Percentiles rank a stretch among this genome's conserved stretches.
These are phyloP conservation scores for Craterostigma plantagineum DNA, from an alignment of 257 asterid genomes.

Conservation along the genomic window DNA sequence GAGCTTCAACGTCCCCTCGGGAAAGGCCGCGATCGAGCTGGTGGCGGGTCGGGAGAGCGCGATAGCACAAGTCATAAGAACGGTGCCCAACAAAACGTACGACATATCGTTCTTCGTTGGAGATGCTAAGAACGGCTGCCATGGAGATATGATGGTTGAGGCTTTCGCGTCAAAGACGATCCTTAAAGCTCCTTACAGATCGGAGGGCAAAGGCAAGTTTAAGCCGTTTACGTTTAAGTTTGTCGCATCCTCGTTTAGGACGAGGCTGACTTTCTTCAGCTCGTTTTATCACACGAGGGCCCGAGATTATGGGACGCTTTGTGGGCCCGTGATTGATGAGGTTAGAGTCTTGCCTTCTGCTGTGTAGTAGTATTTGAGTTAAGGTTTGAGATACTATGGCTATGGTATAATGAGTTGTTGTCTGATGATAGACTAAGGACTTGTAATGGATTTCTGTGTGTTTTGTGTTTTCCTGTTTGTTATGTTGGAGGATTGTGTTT, in stretches of 20 bases:
- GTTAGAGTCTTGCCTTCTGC: slow-evolving; percentile 26
- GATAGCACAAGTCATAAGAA: slow-evolving; percentile 48
- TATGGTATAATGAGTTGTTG: no score
- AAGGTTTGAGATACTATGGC: no score
- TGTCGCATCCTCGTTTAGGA: slow-evolving; percentile 31
- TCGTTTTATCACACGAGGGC: slow-evolving; percentile 52
- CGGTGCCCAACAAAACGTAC: slow-evolving; percentile 34
- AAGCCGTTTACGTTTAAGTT: slow-evolving; percentile 31
- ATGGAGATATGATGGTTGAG: slow-evolving; percentile 76
- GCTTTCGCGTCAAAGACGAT: slow-evolving; percentile 46
- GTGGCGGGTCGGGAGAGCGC: slow-evolving; percentile 77
- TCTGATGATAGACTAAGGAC: no score
- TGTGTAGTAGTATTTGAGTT: slow-evolving; percentile 1
- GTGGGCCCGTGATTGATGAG: slow-evolving; percentile 76
- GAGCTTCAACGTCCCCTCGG: slow-evolving; percentile 60
- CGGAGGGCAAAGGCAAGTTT: slow-evolving; percentile 41
- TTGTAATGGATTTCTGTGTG: no score
- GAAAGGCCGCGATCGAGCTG: slow-evolving; percentile 51
- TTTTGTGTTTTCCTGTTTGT: no score
- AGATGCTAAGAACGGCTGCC: slow-evolving; percentile 65
- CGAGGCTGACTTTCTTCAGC: slow-evolving; percentile 73
- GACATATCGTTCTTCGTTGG: slow-evolving; percentile 35
- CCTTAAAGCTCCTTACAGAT: slow-evolving; percentile 38
- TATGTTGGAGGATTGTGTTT: no score
- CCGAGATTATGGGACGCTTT: slow-evolving; percentile 42